Conservation (phyloP, 768 basidiomycete genomes). For the Collybiopsis confluens region DNA sequence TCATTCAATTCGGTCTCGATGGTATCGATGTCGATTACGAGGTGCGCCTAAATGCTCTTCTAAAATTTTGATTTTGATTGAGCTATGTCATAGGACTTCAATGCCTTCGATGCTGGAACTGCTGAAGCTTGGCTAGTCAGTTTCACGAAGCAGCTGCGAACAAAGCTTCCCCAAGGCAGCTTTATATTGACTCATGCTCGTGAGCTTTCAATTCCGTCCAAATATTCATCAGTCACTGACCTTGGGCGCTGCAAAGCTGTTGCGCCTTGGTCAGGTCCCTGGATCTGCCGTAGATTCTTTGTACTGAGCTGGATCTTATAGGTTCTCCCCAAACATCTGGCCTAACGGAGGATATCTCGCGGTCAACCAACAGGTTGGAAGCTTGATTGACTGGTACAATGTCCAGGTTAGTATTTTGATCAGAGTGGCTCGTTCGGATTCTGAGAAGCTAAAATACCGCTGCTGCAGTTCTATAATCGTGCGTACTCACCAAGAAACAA, state of each 20-base stretch:
- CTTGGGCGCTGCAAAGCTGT: constrained; percentile 33
- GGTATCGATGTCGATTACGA: constrained; percentile 78
- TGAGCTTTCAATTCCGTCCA: constrained; percentile 20
- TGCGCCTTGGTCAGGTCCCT: constrained; percentile 35
- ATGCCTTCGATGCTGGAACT: constrained; percentile 48
- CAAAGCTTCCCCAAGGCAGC: constrained; percentile 41
- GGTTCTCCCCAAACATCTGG: constrained; percentile 39
- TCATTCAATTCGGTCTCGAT: constrained; percentile 58
- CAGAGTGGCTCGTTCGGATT: not conserved
- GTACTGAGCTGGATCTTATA: constrained; percentile 9
- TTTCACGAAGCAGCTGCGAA: constrained; percentile 49
- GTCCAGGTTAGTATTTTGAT: constrained; percentile 41
- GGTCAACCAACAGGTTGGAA: constrained; percentile 49
- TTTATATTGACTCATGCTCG: constrained; percentile 57
- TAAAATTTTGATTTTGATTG: not conserved
- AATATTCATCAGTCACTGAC: not conserved
- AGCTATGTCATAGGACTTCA: constrained; percentile 47
- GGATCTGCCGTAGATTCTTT: not conserved
- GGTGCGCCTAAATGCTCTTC: constrained; percentile 19
- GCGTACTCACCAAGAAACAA: constrained; percentile 12
- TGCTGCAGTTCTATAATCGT: constrained; percentile 41
- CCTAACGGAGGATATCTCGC: constrained; percentile 50
- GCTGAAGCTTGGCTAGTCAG: constrained; percentile 57
- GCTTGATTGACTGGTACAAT: constrained; percentile 63
- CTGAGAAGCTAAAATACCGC: not conserved